Base-by-base conservation (phyloP, 202 grass and related monocot species). In the Setaria viridis region DNA sequence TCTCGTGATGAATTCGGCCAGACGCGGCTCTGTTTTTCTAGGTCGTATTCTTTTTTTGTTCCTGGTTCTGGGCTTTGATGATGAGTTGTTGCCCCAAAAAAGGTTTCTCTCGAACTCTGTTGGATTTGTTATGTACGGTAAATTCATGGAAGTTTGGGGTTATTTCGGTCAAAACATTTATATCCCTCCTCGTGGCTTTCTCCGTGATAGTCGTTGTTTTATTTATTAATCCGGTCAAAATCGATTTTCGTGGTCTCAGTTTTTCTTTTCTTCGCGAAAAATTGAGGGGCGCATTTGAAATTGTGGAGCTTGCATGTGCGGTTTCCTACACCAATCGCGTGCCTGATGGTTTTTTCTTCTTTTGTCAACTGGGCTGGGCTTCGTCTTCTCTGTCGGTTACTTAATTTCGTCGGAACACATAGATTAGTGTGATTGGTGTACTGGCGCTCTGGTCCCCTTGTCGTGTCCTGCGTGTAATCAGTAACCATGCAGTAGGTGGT, bases 211-310 rank as follows among this genome's bases (percentile, higher is more conserved):
- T 76, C 17, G 20, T 74, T 79, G 14, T 83, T 78, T 86, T 69
- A 60, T 78, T 87, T 70, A 69, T 76, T 70, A 9, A 63, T 75
- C 42, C 6, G 37, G 80, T 87, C 85, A 76, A 84, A 80, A 62
- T 84, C 3, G 14, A 37, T 76, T 74, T 67, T 64, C 1, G 16
- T 66, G 68, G 79, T 72, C 37, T 88, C 21, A 54, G 14, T 73
- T 84, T 82, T 84, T 34, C 33, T 74, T 66, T 75, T 88, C 58
- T 69, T 80, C 42, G 17, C 32, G 48, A 48, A 70, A 64, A 66
- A 59, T 76, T 88, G 29, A 82, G 62, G 77, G 76, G 67, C n/a
- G 54, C 71, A 88, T 88, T 90, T 71, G 79, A 82, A 82, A 85
- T 83, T 85, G 59, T 86, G 14, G n/a, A 85, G 62, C 46, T 76